Evolutionary conservation across 164 flowering plant species (phyloP).

Genomic region (Taxillus chinensis): DNA sequence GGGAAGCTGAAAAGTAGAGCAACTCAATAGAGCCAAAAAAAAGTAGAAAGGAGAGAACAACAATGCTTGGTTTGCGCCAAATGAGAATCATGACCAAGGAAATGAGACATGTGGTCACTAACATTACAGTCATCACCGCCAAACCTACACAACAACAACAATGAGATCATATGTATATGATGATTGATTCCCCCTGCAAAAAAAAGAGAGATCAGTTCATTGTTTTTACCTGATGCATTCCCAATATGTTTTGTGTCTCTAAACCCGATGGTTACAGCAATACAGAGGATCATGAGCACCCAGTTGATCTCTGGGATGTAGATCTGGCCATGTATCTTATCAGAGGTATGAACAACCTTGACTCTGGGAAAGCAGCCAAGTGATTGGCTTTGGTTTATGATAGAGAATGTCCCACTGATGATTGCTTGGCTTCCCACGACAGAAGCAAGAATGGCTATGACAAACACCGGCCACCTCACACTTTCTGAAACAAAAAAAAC

Average conservation of each 20-base stretch:
- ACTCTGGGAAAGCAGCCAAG: constrained; percentile 93
- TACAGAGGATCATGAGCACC: constrained; percentile 89
- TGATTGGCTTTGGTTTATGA: constrained; percentile 94
- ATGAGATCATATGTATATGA: no score
- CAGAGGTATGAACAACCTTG: constrained; percentile 86
- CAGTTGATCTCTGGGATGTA: constrained; percentile 95
- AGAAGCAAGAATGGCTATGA: constrained; percentile 83
- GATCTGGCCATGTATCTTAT: constrained; percentile 86
- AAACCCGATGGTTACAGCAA: constrained; percentile 88
- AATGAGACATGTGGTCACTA: constrained; percentile 85
- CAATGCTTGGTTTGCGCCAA: constrained; percentile 78
- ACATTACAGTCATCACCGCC: constrained; percentile 92
- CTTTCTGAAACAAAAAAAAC: constrained; percentile 31
- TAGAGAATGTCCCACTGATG: constrained; percentile 96
- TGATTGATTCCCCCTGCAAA: background rate
- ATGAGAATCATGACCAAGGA: constrained; percentile 76
- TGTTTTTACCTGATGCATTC: constrained; percentile 72
- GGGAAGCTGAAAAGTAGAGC: constrained; percentile 88
- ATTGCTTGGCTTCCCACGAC: constrained; percentile 98
- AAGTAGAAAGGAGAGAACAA: constrained; percentile 69
- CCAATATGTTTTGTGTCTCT: constrained; percentile 87
- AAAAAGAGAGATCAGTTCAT: background rate
- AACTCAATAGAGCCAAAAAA: constrained; percentile 78
- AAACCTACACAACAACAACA: constrained; percentile 40
- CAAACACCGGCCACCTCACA: constrained; percentile 77